Evolutionary conservation across 2,329 filamentous ascomycete species (phyloP), one percentile per base, ranked within the genome.

Genomic region (Talaromyces pinophilus): DNA sequence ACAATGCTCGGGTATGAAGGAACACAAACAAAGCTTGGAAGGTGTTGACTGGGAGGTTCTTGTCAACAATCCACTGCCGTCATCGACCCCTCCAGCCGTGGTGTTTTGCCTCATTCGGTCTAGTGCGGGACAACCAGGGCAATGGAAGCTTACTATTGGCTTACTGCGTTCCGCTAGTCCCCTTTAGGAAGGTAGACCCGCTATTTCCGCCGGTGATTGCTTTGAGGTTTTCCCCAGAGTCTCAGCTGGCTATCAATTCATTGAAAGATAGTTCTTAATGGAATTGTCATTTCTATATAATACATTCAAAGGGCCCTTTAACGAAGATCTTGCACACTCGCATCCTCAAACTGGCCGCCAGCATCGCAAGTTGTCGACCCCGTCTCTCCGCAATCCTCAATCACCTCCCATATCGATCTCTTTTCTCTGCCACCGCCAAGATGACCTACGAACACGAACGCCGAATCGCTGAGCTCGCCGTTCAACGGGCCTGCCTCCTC

Each of bases 401-500:
- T 64, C 74, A 71, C 67, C 67, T 74, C 65, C 64, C 69, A 62
- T 63, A 67, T 62, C 70, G 70, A 64, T 64, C 68, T 60, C 63
- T 72, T 62, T 68, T 69, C 64, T 68, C 67, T 40, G 71, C 73
- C 65, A 62, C 72, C 62, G 66, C 72, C 68, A 77, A 66, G 40
- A 80, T 82, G 77, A 76, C 82, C 59, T 96, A 95, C 84, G 83
- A 86, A 67, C 87, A 89, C 70, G 93, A 97, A 82, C 88, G 95
- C 72, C 84, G 90, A 74, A 86, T 96, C 64, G 93, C 93, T 69
- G 89, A 94, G 77, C 87, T 97, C 52, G 93, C 93, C 68, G 93
- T 97, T 66, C 92, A 96, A 82, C 88, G 93, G 70, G 93, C 91
- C 30, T 83, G 87, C 25, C 83, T 92, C 70, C 85, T 93, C 66